A percentile compares a stretch with the other conserved stretches of the same genome.
phyloP scores from a whole-genome alignment of 2,329 filamentous ascomycete species.

The Sclerotiophoma versabilis region DNA sequence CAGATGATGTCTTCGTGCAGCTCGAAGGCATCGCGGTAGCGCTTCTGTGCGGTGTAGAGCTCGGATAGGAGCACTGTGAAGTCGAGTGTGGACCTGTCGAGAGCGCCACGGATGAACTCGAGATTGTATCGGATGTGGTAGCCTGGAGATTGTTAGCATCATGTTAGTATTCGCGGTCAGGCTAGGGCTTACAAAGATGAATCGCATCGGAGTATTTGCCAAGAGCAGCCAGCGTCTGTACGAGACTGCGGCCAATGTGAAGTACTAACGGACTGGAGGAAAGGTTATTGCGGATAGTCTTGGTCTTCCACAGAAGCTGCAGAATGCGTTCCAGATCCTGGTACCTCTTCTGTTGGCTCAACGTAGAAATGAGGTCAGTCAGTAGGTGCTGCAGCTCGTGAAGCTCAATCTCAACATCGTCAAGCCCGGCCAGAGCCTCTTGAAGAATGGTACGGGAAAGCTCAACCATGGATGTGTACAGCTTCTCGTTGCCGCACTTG shows the following conservation, averaged over 20 bases:
- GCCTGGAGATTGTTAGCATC: neutral
- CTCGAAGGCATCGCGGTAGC: constrained; percentile 30
- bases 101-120: constrained; percentile 26
- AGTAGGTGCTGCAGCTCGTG: constrained; percentile 49
- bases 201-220: constrained; percentile 28
- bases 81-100: constrained; percentile 26
- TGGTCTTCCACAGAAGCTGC: constrained; percentile 42
- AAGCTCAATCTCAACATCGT: constrained; percentile 50
- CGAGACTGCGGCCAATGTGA: constrained; percentile 30
- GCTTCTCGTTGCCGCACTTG: constrained; percentile 36
- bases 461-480: constrained; percentile 46
- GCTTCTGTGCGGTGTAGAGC: constrained; percentile 28
- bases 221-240: constrained; percentile 31
- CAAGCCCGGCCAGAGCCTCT: constrained; percentile 48
- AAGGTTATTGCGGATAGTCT: constrained; percentile 30
- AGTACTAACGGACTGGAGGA: constrained; percentile 31
- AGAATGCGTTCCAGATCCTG: constrained; percentile 48
- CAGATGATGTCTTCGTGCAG: constrained; percentile 33
- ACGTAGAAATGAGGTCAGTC: constrained; percentile 50
- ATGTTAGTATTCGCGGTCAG: neutral
- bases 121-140: constrained; percentile 35
- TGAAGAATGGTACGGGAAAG: constrained; percentile 49
- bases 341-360: constrained; percentile 55
- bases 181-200: constrained; percentile 17
- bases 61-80: constrained; percentile 31